phyloP scores from a whole-genome alignment of 768 basidiomycete genomes.

The Xerocomellus dryophilus region DNA sequence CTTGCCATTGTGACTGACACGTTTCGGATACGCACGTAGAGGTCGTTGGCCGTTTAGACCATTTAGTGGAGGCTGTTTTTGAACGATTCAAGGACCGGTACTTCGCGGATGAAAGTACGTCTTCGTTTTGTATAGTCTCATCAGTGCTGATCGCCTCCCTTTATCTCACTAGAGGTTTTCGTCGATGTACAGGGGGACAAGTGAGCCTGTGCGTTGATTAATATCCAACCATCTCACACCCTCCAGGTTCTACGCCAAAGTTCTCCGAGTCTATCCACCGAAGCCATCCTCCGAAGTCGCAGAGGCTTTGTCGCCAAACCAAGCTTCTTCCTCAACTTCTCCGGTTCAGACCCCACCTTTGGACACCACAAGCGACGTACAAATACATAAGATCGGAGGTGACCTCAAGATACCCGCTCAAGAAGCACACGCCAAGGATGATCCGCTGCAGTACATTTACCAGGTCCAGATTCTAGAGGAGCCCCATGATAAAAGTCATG shows the following conservation, averaged over 20 bases:
- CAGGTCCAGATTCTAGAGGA: slow-evolving; percentile 83
- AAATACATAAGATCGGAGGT: slow-evolving; percentile 67
- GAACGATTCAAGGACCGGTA: slow-evolving; percentile 97
- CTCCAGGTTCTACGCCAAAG: slow-evolving; percentile 73
- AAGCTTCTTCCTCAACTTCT: slow-evolving; percentile 43
- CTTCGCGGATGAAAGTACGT: slow-evolving; percentile 86
- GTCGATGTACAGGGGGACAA: slow-evolving; percentile 87
- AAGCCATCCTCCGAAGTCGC: slow-evolving; percentile 43
- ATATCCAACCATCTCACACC: slow-evolving; percentile 14
- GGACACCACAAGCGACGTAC: slow-evolving; percentile 49
- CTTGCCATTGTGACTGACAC: slow-evolving; percentile 13
- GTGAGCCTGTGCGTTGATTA: slow-evolving; percentile 40
- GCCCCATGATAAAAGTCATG: slow-evolving; percentile 64
- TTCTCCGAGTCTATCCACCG: slow-evolving; percentile 76
- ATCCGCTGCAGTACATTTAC: slow-evolving; percentile 82
- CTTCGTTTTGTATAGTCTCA: slow-evolving; percentile 4
- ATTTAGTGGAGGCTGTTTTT: slow-evolving; percentile 90
- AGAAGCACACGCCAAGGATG: slow-evolving; percentile 68
- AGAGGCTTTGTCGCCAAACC: slow-evolving; percentile 32
- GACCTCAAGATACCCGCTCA: slow-evolving; percentile 75
- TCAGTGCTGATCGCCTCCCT: slow-evolving; percentile 16
- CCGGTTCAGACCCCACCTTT: slow-evolving; percentile 41
- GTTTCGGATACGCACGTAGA: slow-evolving; percentile 47
- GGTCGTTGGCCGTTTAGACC: slow-evolving; percentile 95
- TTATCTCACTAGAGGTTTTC: slow-evolving; percentile 60